These are phyloP conservation scores for Lactarius akahatsu DNA, from an alignment of 768 basidiomycete genomes.

Conservation along the genomic window DNA sequence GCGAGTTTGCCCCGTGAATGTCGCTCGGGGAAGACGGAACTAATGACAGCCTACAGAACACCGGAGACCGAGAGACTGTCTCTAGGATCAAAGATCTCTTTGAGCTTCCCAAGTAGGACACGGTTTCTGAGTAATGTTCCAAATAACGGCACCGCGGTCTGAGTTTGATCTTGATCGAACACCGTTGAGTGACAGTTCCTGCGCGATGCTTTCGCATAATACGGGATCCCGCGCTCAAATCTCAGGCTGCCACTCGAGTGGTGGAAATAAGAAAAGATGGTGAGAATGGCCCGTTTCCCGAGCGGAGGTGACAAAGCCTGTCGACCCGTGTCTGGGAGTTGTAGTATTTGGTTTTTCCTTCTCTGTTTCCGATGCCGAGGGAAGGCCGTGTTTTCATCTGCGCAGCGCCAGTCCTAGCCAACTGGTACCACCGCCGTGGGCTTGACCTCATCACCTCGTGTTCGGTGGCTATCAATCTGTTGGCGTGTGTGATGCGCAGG, in stretches of 20 bases:
- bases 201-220: neutral
- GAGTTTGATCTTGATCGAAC: conserved; percentile 10
- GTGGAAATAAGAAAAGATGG: neutral
- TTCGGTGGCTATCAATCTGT: neutral
- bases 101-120: conserved; percentile 35
- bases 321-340: neutral
- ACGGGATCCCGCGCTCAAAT: neutral
- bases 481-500: neutral
- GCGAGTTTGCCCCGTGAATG: conserved; percentile 35
- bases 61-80: conserved; percentile 51
- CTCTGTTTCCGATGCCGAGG: neutral
- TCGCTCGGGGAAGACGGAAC: neutral
- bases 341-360: neutral
- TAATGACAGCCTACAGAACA: conserved; percentile 39
- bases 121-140: neutral
- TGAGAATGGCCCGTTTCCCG: neutral
- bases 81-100: conserved; percentile 52
- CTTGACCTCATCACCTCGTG: neutral
- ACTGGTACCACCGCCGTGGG: neutral
- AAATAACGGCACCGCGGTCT: conserved; percentile 8
- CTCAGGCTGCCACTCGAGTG: neutral
- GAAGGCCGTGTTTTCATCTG: neutral
- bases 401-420: neutral
- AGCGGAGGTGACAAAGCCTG: neutral
- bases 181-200: neutral